phyloP scores from a whole-genome alignment of 2,329 filamentous ascomycete species.

The Exophiala oligosperma region DNA sequence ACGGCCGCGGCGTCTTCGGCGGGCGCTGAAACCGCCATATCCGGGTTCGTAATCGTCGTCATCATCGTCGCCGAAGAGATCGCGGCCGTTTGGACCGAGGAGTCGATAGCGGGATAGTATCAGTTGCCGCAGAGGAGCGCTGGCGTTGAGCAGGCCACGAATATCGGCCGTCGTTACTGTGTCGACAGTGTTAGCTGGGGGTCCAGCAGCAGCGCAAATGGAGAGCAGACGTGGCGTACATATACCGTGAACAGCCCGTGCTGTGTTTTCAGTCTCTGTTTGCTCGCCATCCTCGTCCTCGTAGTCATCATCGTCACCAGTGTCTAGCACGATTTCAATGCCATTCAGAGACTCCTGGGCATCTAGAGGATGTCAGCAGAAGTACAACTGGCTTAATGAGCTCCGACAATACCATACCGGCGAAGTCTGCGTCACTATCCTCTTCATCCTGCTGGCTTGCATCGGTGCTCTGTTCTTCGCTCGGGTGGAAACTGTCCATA shows the following conservation, averaged over 20 bases:
- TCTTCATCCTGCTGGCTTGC: slow-evolving; percentile 14
- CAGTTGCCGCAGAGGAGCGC: slow-evolving; percentile 51
- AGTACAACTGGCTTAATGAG: neutral
- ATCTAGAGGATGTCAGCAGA: slow-evolving; percentile 17
- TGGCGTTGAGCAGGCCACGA: slow-evolving; percentile 17
- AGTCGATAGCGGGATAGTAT: slow-evolving; percentile 37
- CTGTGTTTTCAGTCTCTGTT: slow-evolving; percentile 36
- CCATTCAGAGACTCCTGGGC: slow-evolving; percentile 24
- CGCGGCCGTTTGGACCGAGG: slow-evolving; percentile 35
- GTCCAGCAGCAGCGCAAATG: neutral
- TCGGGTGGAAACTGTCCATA: slow-evolving; percentile 20
- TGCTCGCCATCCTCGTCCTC: slow-evolving; percentile 66
- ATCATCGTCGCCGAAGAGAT: slow-evolving; percentile 36
- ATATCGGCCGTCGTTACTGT: slow-evolving; percentile 23
- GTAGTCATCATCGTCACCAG: slow-evolving; percentile 63
- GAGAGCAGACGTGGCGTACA: neutral
- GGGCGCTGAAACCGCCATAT: slow-evolving; percentile 40
- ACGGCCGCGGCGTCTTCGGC: slow-evolving; percentile 42
- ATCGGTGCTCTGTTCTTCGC: slow-evolving; percentile 21
- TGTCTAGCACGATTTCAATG: slow-evolving; percentile 28
- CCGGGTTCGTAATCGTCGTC: slow-evolving; percentile 35
- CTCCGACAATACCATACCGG: slow-evolving; percentile 21
- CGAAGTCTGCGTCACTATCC: slow-evolving; percentile 21
- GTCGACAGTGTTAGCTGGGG: neutral
- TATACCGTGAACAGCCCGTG: slow-evolving; percentile 17